phyloP scores from a whole-genome alignment of 2,329 filamentous ascomycete species.

The Talaromyces sp. region DNA sequence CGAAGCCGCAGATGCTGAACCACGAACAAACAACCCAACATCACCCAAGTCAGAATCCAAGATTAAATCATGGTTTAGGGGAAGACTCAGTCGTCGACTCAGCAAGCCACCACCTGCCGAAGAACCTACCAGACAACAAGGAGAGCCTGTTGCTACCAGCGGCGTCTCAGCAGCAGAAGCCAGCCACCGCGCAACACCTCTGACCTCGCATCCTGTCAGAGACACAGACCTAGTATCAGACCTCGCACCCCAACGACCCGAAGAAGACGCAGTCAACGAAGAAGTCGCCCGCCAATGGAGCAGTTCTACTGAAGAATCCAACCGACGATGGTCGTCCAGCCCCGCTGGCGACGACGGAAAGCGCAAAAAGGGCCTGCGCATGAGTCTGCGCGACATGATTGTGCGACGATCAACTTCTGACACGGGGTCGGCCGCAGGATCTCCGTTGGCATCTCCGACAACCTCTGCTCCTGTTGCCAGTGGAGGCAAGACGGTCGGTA shows the following conservation, averaged over 20 bases:
- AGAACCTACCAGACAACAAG: constrained; percentile 18
- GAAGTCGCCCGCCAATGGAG: constrained; percentile 19
- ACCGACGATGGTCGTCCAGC: background rate
- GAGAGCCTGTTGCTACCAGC: background rate
- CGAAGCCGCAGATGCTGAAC: background rate
- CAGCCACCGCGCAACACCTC: constrained; percentile 12
- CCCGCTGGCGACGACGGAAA: constrained; percentile 18
- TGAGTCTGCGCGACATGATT: constrained; percentile 28
- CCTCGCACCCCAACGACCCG: background rate
- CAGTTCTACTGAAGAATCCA: constrained; percentile 13
- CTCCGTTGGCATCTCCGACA: constrained; percentile 12
- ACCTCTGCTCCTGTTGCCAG: background rate
- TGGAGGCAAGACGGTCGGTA: constrained; percentile 12
- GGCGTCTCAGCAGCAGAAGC: background rate
- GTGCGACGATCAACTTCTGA: constrained; percentile 22
- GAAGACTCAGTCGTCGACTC: constrained; percentile 27
- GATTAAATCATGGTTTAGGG: constrained; percentile 35
- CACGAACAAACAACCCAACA: constrained; percentile 11
- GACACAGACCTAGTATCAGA: constrained; percentile 22
- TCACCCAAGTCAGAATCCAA: constrained; percentile 32
- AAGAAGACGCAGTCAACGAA: constrained; percentile 11
- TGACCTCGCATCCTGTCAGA: constrained; percentile 32
- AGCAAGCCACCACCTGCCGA: constrained; percentile 24
- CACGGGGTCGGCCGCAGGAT: constrained; percentile 20
- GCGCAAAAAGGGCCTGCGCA: constrained; percentile 24